phyloP scores from a whole-genome alignment of 2,329 filamentous ascomycete species.

The Fusarium nelsonii region DNA sequence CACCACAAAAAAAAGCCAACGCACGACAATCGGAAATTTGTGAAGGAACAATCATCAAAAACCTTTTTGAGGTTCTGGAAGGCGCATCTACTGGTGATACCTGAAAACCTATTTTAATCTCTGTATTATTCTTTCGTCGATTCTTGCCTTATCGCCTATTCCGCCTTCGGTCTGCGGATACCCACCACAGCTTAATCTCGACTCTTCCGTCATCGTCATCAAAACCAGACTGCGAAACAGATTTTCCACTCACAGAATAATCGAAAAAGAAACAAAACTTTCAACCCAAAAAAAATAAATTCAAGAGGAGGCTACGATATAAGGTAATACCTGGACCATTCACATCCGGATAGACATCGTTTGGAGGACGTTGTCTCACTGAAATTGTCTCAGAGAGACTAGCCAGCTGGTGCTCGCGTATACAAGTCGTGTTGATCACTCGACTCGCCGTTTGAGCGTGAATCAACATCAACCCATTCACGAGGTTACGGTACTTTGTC shows the following conservation, averaged over 20 bases:
- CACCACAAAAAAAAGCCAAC: slow-evolving; percentile 34
- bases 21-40: slow-evolving; percentile 37
- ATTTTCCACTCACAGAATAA: slow-evolving; percentile 43
- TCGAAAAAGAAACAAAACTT: slow-evolving; percentile 45
- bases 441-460: slow-evolving; percentile 44
- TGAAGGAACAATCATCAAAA: slow-evolving; percentile 36
- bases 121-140: slow-evolving; percentile 49
- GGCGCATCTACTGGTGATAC: slow-evolving; percentile 49
- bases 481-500: slow-evolving; percentile 23
- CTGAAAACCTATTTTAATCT: slow-evolving; percentile 47
- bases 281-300: slow-evolving; percentile 44
- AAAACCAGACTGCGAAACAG: slow-evolving; percentile 43
- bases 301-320: slow-evolving; percentile 33
- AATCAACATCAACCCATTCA: slow-evolving; percentile 32
- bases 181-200: slow-evolving; percentile 45
- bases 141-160: slow-evolving; percentile 45
- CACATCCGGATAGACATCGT: slow-evolving; percentile 42
- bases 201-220: slow-evolving; percentile 26
- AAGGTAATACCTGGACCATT: slow-evolving; percentile 35
- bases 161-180: slow-evolving; percentile 32
- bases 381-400: slow-evolving; percentile 41
- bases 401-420: slow-evolving; percentile 46
- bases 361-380: slow-evolving; percentile 38
- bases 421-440: slow-evolving; percentile 41
- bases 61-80: slow-evolving; percentile 43